phyloP scores from a whole-genome alignment of 139 green algal genomes.

The Mesotaenium endlicherianum region DNA sequence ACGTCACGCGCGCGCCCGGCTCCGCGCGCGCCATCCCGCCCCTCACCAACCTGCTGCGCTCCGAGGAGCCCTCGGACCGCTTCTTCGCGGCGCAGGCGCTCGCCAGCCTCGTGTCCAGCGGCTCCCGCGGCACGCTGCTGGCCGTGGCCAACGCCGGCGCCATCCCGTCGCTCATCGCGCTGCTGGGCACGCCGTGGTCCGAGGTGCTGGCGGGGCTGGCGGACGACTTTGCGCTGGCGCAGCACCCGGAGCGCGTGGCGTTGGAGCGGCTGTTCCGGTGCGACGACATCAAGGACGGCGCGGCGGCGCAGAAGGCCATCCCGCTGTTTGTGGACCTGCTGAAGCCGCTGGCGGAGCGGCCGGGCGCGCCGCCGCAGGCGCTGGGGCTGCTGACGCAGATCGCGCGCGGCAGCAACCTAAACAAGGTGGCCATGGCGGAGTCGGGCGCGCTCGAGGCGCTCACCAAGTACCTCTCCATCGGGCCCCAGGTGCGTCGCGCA shows the following conservation, averaged over 20 bases:
- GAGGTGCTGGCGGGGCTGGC: slow-evolving; percentile 31
- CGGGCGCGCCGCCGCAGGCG: slow-evolving; percentile 1
- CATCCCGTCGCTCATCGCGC: background rate
- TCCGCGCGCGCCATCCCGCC: slow-evolving; percentile 6
- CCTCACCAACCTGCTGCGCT: slow-evolving; percentile 24
- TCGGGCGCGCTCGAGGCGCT: slow-evolving; percentile 14
- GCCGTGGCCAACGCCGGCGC: slow-evolving; percentile 18
- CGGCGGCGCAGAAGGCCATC: background rate
- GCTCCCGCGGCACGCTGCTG: slow-evolving; percentile 32
- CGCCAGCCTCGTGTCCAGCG: slow-evolving; percentile 19
- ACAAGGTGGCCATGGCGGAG: slow-evolving; percentile 32
- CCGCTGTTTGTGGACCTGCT: slow-evolving; percentile 26
- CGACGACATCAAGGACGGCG: slow-evolving; percentile 23
- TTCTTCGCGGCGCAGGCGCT: slow-evolving; percentile 37
- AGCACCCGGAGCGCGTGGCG: slow-evolving; percentile 25
- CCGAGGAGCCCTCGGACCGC: slow-evolving; percentile 31
- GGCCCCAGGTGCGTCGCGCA: slow-evolving; percentile 16
- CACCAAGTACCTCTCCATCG: slow-evolving; percentile 42
- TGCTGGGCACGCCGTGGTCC: slow-evolving; percentile 11
- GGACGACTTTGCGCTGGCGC: slow-evolving; percentile 27
- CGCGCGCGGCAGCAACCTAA: slow-evolving; percentile 14
- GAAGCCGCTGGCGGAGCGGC: slow-evolving; percentile 1
- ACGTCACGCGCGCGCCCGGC: slow-evolving; percentile 1
- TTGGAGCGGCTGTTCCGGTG: slow-evolving; percentile 40
- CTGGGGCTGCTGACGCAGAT: slow-evolving; percentile 33